Base-by-base conservation (phyloP, 106 monocot genomes). In the Iris macrosiphon region DNA sequence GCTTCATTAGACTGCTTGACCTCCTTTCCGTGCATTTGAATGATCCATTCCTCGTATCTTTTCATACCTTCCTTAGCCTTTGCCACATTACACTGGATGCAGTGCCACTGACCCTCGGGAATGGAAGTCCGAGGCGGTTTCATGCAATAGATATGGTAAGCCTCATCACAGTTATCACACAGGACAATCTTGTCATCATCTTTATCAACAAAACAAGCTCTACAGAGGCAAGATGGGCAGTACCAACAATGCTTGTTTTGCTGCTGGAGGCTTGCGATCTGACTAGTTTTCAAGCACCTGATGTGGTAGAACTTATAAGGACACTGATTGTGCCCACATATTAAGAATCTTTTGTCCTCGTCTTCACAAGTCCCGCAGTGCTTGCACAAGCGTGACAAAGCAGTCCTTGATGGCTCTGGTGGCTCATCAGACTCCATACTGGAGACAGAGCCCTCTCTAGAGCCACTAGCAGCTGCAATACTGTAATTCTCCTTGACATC, bases 201-300 rank as follows among this genome's bases (percentile, higher is more conserved):
- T 50, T 65, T 70, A 31, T 87, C 72, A 2, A 40, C 21, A 23
- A 64, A 62, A 45, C 87, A 87, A 37, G 25, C 67, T 64, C 87
- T 70, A 42, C 87, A 87, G 10, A 87, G 74, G 52, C 87, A 87
- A 2, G 87, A 87, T 12, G 87, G 87, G 75, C 87, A 87, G 40
- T 82, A 87, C 87, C 87, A 87, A 64, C 87, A 75, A 4, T 45
- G 34, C 34, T 35, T 27, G 37, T 56, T 66, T 25, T 31, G 45
- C 50, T 78, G 87, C 8, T 74, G 60, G 40, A 41, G 53, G 34
- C 50, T 72, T 1, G 82, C 82, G 33, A 78, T 75, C 72, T 87
- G 82, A 47, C 52, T 73, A 33, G 25, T 68, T 49, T 56, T 82
- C 65, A 87, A 31, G 55, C 87, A 87, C 46, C 71, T 70, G 56